Evolutionary conservation across 1,284 basidiomycete species (phyloP).

Genomic region (Tetrapyrgos nigripes): DNA sequence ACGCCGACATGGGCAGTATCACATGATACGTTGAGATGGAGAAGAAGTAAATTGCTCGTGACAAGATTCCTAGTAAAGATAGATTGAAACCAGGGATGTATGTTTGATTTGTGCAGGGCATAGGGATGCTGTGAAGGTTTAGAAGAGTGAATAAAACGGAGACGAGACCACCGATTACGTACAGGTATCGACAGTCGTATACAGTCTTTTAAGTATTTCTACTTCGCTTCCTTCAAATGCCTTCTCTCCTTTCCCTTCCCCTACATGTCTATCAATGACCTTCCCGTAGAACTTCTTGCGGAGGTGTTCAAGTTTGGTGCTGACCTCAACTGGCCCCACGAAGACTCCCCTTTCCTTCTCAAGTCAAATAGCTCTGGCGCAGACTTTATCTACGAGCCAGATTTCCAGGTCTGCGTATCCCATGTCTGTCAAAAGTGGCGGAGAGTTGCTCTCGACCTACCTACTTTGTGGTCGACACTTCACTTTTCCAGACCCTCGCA

Average conservation of each 20-base stretch:
- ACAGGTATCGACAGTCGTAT: not conserved
- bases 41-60: too few species aligned
- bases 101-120: too few species aligned
- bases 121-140: too few species aligned
- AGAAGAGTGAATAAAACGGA: not conserved
- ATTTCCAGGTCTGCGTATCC: conserved; percentile 57
- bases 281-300: conserved; percentile 63
- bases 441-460: conserved; percentile 52
- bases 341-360: conserved; percentile 53
- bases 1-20: too few species aligned
- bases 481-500: conserved; percentile 57
- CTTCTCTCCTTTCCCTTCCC: conserved; percentile 12
- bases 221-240: not conserved
- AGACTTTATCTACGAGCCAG: conserved; percentile 44
- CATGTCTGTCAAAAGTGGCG: conserved; percentile 64
- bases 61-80: too few species aligned
- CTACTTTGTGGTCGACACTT: conserved; percentile 58
- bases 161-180: not conserved
- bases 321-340: conserved; percentile 42
- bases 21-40: too few species aligned
- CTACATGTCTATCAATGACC: conserved; percentile 39
- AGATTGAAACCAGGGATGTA: too few species aligned
- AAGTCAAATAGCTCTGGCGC: conserved; percentile 52
- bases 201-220: not conserved
- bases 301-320: conserved; percentile 59